phyloP scores from a whole-genome alignment of 768 basidiomycete species.

The Auricularia sp. region DNA sequence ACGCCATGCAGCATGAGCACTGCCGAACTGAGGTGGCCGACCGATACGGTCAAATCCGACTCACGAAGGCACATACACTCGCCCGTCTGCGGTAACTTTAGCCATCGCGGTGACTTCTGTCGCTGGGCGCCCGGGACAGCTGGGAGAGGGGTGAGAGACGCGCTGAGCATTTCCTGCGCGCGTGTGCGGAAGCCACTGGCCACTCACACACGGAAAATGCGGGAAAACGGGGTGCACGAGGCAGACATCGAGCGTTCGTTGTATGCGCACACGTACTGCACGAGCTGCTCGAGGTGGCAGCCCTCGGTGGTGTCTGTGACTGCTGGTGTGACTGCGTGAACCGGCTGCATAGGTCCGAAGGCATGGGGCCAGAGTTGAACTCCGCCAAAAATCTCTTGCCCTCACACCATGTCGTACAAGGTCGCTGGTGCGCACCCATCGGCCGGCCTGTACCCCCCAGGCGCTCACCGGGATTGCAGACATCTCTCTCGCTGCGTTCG shows the following conservation, averaged over 20 bases:
- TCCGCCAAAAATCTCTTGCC: constrained; percentile 8
- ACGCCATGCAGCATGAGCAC: background rate
- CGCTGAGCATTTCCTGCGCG: background rate
- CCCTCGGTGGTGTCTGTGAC: background rate
- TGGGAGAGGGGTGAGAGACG: constrained; percentile 19
- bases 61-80: background rate
- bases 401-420: constrained; percentile 66
- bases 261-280: background rate
- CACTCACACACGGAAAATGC: constrained; percentile 63
- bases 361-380: background rate
- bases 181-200: background rate
- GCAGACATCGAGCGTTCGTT: constrained; percentile 11
- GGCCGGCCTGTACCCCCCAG: background rate
- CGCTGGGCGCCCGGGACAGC: constrained; percentile 55
- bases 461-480: constrained; percentile 34
- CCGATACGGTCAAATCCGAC: background rate
- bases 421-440: constrained; percentile 56
- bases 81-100: constrained; percentile 29
- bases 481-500: constrained; percentile 95
- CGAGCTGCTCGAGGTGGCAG: background rate
- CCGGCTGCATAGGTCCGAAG: background rate
- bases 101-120: constrained; percentile 60
- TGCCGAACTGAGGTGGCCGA: background rate
- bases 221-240: constrained; percentile 63
- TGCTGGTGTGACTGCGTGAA: constrained; percentile 3